Conservation (phyloP, 116 monocot species). For the Trichopus zeylanicus region DNA sequence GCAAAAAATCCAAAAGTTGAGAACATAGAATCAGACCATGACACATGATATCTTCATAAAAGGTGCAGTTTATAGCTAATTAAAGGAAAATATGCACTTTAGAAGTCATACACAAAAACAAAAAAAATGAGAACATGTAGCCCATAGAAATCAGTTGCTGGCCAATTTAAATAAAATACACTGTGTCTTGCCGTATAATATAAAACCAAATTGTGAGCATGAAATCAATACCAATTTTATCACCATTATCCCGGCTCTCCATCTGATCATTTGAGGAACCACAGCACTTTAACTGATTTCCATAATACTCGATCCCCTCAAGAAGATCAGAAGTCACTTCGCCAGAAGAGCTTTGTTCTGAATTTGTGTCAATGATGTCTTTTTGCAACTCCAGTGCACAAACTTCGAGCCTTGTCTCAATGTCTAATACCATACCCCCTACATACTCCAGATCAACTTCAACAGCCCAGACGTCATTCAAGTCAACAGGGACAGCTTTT, state of each 20-base stretch:
- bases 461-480: conserved; percentile 71
- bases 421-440: conserved; percentile 63
- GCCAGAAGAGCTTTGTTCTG: conserved; percentile 32
- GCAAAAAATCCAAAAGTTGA: too few species aligned
- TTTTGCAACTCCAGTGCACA: conserved; percentile 72
- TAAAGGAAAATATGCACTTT: too few species aligned
- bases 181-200: conserved; percentile 13
- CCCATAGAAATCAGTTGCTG: too few species aligned
- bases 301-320: conserved; percentile 64
- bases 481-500: conserved; percentile 77
- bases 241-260: conserved; percentile 36
- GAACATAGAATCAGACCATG: too few species aligned
- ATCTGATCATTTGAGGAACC: conserved; percentile 10
- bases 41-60: too few species aligned
- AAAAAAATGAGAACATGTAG: too few species aligned
- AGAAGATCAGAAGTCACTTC: conserved; percentile 59
- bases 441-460: conserved; percentile 89
- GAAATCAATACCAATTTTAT: conserved; percentile 27
- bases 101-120: too few species aligned
- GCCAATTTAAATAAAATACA: conserved; percentile 55
- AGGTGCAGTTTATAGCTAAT: too few species aligned
- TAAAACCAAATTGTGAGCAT: conserved; percentile 1
- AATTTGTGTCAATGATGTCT: conserved; percentile 36
- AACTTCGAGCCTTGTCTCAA: conserved; percentile 89
- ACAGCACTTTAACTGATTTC: conserved; percentile 30